phyloP scores from a whole-genome alignment of 2,329 filamentous ascomycete genomes.

The Fusarium concolor region DNA sequence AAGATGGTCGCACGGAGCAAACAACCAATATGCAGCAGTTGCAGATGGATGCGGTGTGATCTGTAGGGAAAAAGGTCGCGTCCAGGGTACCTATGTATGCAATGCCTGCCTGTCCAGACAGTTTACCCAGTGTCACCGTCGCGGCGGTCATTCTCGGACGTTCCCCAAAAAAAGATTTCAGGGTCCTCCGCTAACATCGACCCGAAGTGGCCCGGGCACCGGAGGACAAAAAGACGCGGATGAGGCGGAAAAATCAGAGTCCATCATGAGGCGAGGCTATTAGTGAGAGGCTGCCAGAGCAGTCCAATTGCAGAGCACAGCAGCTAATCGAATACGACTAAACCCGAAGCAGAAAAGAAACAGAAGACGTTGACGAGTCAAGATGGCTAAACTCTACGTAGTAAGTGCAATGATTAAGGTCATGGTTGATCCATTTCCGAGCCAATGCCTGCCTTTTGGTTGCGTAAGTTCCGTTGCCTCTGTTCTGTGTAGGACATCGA shows the following conservation, averaged over 20 bases:
- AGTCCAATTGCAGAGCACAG: background rate
- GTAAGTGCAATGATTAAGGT: slow-evolving; percentile 32
- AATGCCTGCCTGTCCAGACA: slow-evolving; percentile 28
- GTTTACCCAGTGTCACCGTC: slow-evolving; percentile 12
- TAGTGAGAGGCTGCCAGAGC: slow-evolving; percentile 24
- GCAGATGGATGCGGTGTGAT: slow-evolving; percentile 38
- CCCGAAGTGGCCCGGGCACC: slow-evolving; percentile 38
- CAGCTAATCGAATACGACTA: slow-evolving; percentile 8
- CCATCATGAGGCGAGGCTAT: slow-evolving; percentile 39
- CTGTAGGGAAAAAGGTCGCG: slow-evolving; percentile 16
- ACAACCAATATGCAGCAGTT: slow-evolving; percentile 15
- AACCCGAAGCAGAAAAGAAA: slow-evolving; percentile 39
- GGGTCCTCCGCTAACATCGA: slow-evolving; percentile 42
- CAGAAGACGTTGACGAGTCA: slow-evolving; percentile 39
- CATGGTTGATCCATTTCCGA: slow-evolving; percentile 11
- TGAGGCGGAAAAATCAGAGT: slow-evolving; percentile 42
- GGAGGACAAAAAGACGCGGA: slow-evolving; percentile 33
- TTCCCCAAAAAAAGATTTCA: slow-evolving; percentile 43
- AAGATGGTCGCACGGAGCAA: slow-evolving; percentile 33
- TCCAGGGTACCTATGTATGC: slow-evolving; percentile 17
- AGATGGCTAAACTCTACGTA: slow-evolving; percentile 25
- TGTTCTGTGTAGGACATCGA: slow-evolving; percentile 2
- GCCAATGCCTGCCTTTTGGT: slow-evolving; percentile 2
- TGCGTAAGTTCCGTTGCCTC: slow-evolving; percentile 32
- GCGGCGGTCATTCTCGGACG: slow-evolving; percentile 7